Conservation (phyloP, 2,329 filamentous ascomycete species). For the Aspergillus pseudotamarii region DNA sequence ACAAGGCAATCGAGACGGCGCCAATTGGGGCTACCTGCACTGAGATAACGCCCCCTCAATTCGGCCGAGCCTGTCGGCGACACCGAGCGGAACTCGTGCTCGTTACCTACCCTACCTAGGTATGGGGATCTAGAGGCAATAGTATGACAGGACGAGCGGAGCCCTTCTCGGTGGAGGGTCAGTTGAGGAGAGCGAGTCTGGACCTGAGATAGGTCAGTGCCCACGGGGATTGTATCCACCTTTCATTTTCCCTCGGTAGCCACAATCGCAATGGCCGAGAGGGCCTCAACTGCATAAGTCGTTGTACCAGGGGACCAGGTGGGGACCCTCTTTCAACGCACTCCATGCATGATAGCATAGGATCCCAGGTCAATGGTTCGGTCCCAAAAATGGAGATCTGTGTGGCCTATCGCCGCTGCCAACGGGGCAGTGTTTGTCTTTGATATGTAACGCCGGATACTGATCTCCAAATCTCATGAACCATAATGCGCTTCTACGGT, state of each 20-base stretch:
- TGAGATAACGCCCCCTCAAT: background rate
- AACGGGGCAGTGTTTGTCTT: background rate
- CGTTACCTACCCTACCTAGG: background rate
- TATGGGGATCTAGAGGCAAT: background rate
- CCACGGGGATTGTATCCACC: background rate
- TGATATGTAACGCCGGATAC: background rate
- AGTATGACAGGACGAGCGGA: background rate
- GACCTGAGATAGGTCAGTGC: background rate
- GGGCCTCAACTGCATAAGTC: background rate
- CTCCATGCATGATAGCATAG: background rate
- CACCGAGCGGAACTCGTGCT: background rate
- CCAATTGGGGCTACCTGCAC: background rate
- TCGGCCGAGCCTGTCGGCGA: background rate
- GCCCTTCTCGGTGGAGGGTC: background rate
- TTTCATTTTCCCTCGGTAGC: background rate
- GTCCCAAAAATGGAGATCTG: too few species aligned
- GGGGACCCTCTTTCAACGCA: background rate
- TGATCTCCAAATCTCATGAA: background rate
- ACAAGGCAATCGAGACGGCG: too few species aligned
- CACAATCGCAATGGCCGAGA: background rate
- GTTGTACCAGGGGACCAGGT: conserved; percentile 1
- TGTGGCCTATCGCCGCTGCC: background rate
- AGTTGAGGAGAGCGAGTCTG: background rate
- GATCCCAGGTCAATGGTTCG: background rate
- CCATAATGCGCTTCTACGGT: background rate